phyloP scores from a whole-genome alignment of 1,139 yeast species.

The Candida anutae region DNA sequence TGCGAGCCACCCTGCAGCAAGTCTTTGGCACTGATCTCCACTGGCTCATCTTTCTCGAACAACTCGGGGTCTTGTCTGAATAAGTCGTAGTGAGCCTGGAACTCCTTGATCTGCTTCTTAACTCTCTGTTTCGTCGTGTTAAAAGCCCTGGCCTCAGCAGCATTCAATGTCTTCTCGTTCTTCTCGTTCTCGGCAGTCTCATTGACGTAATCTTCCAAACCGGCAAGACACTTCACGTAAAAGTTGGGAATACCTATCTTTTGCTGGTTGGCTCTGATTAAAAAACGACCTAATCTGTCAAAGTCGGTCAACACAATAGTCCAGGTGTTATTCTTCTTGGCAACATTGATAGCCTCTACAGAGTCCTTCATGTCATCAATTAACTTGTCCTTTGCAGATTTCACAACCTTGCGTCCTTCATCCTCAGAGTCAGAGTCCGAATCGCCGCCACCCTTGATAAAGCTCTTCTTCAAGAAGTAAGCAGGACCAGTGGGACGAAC shows the following conservation, averaged over 20 bases:
- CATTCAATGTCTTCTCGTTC: conserved; percentile 65
- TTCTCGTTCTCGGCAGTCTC: conserved; percentile 54
- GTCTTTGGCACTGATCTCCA: conserved; percentile 14
- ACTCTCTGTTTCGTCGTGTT: conserved; percentile 86
- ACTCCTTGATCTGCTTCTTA: conserved; percentile 70
- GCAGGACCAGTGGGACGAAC: conserved; percentile 47
- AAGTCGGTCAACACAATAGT: conserved; percentile 65
- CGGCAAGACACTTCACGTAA: conserved; percentile 61
- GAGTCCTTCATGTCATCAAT: conserved; percentile 75
- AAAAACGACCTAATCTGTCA: conserved; percentile 63
- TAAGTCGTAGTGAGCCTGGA: conserved; percentile 47
- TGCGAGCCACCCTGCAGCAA: conserved; percentile 16
- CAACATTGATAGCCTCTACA: conserved; percentile 63
- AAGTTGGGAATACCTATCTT: conserved; percentile 62
- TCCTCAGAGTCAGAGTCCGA: conserved; percentile 51
- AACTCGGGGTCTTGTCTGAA: conserved; percentile 67
- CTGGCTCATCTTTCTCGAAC: conserved; percentile 50
- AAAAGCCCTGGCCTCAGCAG: conserved; percentile 79
- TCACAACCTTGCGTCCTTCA: conserved; percentile 77
- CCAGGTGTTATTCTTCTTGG: conserved; percentile 76
- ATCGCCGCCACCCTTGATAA: conserved; percentile 45
- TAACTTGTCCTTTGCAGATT: conserved; percentile 87
- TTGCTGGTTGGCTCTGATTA: conserved; percentile 69
- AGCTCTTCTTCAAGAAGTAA: conserved; percentile 50
- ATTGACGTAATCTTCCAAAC: conserved; percentile 63